A percentile compares a stretch with the other conserved stretches of the same genome.
Evolutionary conservation across 164 flowering plant species (phyloP).

Genomic region (Aristolochia contorta): DNA sequence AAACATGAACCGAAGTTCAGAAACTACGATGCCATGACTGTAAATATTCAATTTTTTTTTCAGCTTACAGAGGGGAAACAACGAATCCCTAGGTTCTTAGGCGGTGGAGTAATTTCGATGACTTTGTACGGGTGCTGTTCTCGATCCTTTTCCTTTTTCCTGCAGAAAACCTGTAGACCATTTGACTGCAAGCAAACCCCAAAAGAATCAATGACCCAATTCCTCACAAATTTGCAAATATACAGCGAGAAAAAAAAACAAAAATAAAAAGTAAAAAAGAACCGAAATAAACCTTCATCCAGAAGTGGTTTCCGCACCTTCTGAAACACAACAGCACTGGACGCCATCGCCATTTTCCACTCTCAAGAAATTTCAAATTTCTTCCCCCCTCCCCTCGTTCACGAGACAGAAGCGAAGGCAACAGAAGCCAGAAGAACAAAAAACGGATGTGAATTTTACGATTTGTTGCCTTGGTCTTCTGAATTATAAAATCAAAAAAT

Average conservation of each 20-base stretch:
- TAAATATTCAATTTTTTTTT: background rate
- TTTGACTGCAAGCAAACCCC: background rate
- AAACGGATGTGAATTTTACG: background rate
- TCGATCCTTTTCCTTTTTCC: constrained; percentile 37
- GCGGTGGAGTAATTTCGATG: constrained; percentile 80
- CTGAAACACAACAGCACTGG: constrained; percentile 1
- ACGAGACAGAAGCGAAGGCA: background rate
- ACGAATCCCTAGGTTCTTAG: constrained; percentile 78
- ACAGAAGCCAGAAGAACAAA: too few species aligned
- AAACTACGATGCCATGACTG: too few species aligned
- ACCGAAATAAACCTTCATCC: background rate
- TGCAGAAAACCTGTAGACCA: constrained; percentile 35
- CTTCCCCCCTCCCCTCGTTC: background rate
- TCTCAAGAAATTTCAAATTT: background rate
- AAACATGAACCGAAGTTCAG: too few species aligned
- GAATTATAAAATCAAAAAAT: background rate
- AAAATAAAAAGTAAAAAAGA: background rate
- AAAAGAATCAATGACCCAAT: background rate
- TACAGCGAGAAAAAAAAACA: background rate
- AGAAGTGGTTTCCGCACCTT: background rate
- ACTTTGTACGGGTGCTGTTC: constrained; percentile 69
- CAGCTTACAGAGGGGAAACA: constrained; percentile 63
- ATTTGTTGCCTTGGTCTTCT: background rate
- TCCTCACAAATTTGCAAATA: background rate
- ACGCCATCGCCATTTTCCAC: constrained; percentile 4